Conservation (phyloP, 441 rosid species). For the Erodium trifolium region DNA sequence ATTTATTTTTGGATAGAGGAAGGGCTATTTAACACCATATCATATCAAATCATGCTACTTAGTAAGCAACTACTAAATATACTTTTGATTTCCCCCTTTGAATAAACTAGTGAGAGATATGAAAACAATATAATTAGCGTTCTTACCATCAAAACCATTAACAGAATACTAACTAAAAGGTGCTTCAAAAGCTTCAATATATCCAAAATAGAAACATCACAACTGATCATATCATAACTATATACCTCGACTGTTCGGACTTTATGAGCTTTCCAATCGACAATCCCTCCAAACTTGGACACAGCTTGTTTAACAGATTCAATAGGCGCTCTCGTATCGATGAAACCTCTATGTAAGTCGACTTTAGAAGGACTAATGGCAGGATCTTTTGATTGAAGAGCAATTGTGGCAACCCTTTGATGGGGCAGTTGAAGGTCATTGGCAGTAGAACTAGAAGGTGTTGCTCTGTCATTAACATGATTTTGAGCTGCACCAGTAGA, state of each 20-base stretch:
- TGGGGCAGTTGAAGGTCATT: slow-evolving; percentile 19
- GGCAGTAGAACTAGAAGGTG: slow-evolving; percentile 20
- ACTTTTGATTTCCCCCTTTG: too few relatives aligned
- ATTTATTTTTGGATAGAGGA: neutral
- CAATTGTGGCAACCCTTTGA: neutral
- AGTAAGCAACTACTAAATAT: neutral
- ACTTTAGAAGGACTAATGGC: slow-evolving; percentile 21
- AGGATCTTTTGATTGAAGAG: neutral
- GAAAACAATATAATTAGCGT: too few relatives aligned
- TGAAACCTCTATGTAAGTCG: slow-evolving; percentile 39
- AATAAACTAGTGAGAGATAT: too few relatives aligned
- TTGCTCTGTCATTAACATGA: slow-evolving; percentile 25
- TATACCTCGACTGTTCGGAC: slow-evolving; percentile 71
- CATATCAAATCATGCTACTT: neutral
- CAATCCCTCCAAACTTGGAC: slow-evolving; percentile 89
- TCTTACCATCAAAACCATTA: too few relatives aligned
- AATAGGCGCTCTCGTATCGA: slow-evolving; percentile 81
- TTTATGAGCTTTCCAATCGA: slow-evolving; percentile 92
- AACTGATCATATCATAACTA: neutral
- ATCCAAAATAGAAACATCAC: neutral
- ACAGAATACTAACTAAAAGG: too few relatives aligned
- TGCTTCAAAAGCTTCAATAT: neutral
- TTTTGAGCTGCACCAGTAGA: slow-evolving; percentile 21
- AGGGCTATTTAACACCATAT: neutral
- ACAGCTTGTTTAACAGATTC: slow-evolving; percentile 95